These are phyloP conservation scores for Colletotrichum camelliae DNA, from an alignment of 2,329 filamentous ascomycete genomes.

Conservation along the genomic window DNA sequence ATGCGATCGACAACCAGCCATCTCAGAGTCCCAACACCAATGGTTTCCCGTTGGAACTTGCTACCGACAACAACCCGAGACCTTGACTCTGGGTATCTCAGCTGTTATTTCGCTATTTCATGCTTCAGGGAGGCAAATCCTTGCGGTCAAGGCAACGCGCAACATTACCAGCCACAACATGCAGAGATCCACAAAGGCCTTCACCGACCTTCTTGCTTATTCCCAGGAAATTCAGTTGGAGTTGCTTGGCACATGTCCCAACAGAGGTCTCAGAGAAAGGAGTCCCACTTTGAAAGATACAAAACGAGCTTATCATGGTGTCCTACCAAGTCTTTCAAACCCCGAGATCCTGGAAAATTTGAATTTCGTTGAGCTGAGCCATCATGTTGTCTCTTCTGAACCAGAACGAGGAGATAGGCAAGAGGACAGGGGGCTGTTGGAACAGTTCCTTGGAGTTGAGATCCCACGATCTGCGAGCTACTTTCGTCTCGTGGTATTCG, in stretches of 20 bases:
- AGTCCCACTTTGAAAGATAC: not conserved
- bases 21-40: not conserved
- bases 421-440: too few relatives aligned
- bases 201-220: not conserved
- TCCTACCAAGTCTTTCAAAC: not conserved
- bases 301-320: not conserved
- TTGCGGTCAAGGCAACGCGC: not conserved
- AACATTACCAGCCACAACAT: not conserved
- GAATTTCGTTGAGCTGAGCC: not conserved
- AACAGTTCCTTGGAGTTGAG: not conserved
- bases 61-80: not conserved
- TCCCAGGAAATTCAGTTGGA: not conserved
- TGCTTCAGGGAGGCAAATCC: not conserved
- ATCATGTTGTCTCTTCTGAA: not conserved
- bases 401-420: too few relatives aligned
- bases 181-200: not conserved
- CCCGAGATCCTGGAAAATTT: not conserved
- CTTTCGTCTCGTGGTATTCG: not conserved
- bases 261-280: not conserved
- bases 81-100: not conserved
- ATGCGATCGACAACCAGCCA: not conserved
- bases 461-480: not conserved
- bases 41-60: not conserved
- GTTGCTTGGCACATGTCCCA: not conserved
- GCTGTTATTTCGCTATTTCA: not conserved